phyloP scores from a whole-genome alignment of 2,329 filamentous ascomycete species.

The Rhytidhysteron rufulum region DNA sequence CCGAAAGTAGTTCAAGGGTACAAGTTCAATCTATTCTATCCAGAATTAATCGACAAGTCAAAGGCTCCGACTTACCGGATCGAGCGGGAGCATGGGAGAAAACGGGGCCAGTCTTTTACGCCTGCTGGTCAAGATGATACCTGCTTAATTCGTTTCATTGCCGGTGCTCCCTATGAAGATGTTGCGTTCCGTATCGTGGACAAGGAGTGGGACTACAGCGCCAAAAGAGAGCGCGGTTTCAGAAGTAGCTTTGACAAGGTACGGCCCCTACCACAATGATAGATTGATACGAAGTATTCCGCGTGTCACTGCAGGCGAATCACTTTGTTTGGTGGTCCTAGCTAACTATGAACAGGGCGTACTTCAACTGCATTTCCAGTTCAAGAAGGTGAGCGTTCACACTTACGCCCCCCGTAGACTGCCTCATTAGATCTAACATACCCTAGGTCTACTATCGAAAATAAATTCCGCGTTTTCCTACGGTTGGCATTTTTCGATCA shows the following conservation, averaged over 20 bases:
- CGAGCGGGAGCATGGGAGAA: conserved; percentile 84
- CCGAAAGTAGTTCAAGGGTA: conserved; percentile 98
- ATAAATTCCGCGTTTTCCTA: conserved; percentile 18
- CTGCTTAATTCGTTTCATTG: conserved; percentile 92
- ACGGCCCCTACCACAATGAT: conserved; percentile 30
- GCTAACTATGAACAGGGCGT: conserved; percentile 65
- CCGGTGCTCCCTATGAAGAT: conserved; percentile 93
- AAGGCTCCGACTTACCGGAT: conserved; percentile 96
- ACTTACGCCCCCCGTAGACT: not conserved
- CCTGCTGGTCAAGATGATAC: conserved; percentile 95
- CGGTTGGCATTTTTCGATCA: too few species aligned
- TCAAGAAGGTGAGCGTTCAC: conserved; percentile 74
- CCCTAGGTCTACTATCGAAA: conserved; percentile 48
- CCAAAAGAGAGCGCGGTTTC: conserved; percentile 91
- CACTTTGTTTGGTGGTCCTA: conserved; percentile 2
- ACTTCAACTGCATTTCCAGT: conserved; percentile 94
- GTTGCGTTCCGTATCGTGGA: conserved; percentile 97
- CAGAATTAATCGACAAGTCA: conserved; percentile 89
- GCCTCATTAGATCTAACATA: conserved; percentile 15
- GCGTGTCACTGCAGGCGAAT: conserved; percentile 1
- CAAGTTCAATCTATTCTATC: conserved; percentile 99
- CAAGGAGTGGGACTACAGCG: conserved; percentile 98
- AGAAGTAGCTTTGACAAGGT: conserved; percentile 97
- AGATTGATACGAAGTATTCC: conserved; percentile 3
- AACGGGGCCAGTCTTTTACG: conserved; percentile 86